Evolutionary conservation across 2,329 filamentous ascomycete genomes (phyloP), one percentile per base, ranked within the genome.

Genomic region (Epichloe festucae): DNA sequence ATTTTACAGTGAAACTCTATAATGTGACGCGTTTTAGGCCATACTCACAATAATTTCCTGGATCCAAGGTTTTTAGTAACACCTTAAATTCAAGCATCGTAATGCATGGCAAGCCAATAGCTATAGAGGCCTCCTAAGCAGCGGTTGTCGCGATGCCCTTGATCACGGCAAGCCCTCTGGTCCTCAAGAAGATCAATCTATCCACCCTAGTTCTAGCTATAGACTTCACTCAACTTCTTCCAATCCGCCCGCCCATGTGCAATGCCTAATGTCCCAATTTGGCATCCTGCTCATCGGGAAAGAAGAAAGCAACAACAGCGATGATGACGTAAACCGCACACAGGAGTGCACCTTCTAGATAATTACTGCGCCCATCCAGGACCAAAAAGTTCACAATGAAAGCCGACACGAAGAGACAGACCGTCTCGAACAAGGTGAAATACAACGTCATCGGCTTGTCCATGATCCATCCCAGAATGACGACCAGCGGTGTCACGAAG

Each of bases 321-420:
- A 86, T 85, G 54, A 86, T 85, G 48, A 85, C 69, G 62, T 85
- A 86, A 3, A 81, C 79, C 1, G 81, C 77, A 57, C 80, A 81
- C 31, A 87, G 65, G 42, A 87, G 64, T 2, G 83, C 82, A 14
- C 88, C 88, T 69, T 94, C 88, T 12, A 94, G 78, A 60, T 93
- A 94, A 63, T 94, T 94, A 64, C 84, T 89, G 64, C 89, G 78
- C 11, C 88, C 88, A 61, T 94, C 89, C 54, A 91, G 73, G 47
- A 94, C 88, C 54, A 94, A 70, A 64, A 93, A 94, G 68, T 91
- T 93, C 67, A 91, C 87, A 56, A 94, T 89, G 57, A 94, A 82
- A 7, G 89, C 83, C 49, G 82, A 86, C 49, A 91, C 81, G 67
- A 94, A 94, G 61, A 94, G 78, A 52, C 85, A 87, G 21, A 93